These are phyloP conservation scores for Mycena polygramma DNA, from an alignment of 768 basidiomycete species.

Conservation along the genomic window DNA sequence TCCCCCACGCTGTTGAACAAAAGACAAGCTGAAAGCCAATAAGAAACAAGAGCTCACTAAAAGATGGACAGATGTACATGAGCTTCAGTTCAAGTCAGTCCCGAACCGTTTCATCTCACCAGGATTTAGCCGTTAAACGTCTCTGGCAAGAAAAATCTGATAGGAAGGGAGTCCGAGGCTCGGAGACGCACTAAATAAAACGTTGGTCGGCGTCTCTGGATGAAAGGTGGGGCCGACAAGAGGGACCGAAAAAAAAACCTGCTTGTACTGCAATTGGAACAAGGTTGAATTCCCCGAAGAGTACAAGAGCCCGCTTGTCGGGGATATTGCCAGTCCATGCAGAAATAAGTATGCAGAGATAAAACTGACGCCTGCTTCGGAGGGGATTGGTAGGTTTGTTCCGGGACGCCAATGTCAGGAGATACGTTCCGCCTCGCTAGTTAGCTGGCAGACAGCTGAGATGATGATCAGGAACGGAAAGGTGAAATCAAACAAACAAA, in stretches of 20 bases:
- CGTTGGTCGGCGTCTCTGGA: too few species aligned
- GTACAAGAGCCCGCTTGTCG: not conserved
- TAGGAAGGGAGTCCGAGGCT: too few species aligned
- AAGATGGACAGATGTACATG: constrained; percentile 28
- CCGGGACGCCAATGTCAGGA: constrained; percentile 3
- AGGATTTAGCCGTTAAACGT: constrained; percentile 21
- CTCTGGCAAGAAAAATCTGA: constrained; percentile 2
- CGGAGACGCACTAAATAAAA: not conserved
- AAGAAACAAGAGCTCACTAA: constrained; percentile 21
- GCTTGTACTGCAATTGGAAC: constrained; percentile 9
- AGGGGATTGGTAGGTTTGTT: not conserved
- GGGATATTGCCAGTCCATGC: not conserved
- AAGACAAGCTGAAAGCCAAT: constrained; percentile 4
- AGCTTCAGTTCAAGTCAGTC: not conserved
- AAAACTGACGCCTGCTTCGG: not conserved
- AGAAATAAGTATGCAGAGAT: not conserved
- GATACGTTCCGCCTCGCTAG: not conserved
- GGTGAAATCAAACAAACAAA: constrained; percentile 3
- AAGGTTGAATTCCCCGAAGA: not conserved
- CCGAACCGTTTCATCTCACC: not conserved
- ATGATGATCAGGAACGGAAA: constrained; percentile 11
- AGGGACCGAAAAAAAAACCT: too few species aligned
- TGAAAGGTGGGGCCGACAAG: not conserved
- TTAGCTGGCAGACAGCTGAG: constrained; percentile 14
- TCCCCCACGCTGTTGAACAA: constrained; percentile 11